Conservation (phyloP, 2,329 filamentous ascomycete species). For the Phaeomoniella chlamydospora region DNA sequence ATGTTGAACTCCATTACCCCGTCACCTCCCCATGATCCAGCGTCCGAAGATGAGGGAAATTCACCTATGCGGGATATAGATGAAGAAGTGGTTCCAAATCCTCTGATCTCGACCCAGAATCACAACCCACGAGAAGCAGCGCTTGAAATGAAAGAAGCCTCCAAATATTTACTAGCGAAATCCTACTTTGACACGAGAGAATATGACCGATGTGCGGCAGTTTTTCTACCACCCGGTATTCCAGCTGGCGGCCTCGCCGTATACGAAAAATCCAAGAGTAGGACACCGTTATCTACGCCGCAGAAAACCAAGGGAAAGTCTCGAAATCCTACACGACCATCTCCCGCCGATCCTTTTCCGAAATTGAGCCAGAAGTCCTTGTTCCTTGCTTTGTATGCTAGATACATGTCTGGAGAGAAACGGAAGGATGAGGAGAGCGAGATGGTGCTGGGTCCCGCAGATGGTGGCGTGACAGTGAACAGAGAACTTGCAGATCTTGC, state of each 20-base stretch:
- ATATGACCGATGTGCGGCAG: conserved; percentile 81
- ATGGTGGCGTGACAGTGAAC: conserved; percentile 71
- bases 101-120: conserved; percentile 34
- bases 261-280: conserved; percentile 20
- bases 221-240: conserved; percentile 71
- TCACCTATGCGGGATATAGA: conserved; percentile 41
- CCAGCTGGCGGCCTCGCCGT: conserved; percentile 51
- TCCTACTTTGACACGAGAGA: conserved; percentile 91
- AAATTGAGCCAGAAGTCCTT: conserved; percentile 75
- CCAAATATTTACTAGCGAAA: conserved; percentile 80
- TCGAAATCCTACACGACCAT: conserved; percentile 4
- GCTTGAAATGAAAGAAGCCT: conserved; percentile 65
- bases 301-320: conserved; percentile 50
- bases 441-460: conserved; percentile 89
- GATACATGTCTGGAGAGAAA: conserved; percentile 88
- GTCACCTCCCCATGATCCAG: conserved; percentile 31
- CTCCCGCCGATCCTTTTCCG: conserved; percentile 26
- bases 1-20: conserved; percentile 67
- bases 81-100: conserved; percentile 34
- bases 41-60: conserved; percentile 44
- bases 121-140: conserved; percentile 57
- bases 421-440: conserved; percentile 91
- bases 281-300: conserved; percentile 22
- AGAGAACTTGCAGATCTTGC: conserved; percentile 68
- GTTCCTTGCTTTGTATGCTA: conserved; percentile 84